These are phyloP conservation scores for Fomitiporia mediterranea DNA, from an alignment of 1,284 basidiomycete genomes.

Conservation along the genomic window DNA sequence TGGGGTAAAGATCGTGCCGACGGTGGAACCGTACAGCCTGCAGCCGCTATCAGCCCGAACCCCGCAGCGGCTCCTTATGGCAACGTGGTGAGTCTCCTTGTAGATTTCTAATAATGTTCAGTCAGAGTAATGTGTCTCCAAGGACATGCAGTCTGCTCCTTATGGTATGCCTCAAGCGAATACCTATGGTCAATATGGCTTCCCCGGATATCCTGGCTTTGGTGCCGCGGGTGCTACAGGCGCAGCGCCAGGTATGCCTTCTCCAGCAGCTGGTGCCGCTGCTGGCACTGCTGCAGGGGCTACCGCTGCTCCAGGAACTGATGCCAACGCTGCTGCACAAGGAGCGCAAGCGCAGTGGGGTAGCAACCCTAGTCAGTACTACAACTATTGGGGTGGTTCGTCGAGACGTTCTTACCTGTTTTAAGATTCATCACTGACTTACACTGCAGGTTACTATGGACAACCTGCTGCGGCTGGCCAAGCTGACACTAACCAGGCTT, in stretches of 20 bases:
- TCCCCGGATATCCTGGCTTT: constrained; percentile 68
- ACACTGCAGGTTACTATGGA: constrained; percentile 63
- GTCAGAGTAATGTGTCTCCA: neutral
- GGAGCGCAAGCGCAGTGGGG: constrained; percentile 62
- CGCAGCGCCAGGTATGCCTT: constrained; percentile 64
- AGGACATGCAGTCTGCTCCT: constrained; percentile 19
- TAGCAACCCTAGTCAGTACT: constrained; percentile 69
- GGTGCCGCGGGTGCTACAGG: constrained; percentile 47
- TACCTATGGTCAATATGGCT: constrained; percentile 76
- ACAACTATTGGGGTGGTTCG: constrained; percentile 82
- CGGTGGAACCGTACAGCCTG: constrained; percentile 51
- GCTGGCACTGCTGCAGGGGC: constrained; percentile 51
- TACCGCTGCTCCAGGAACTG: constrained; percentile 52
- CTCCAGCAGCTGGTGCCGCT: constrained; percentile 45
- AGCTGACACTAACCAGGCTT: constrained; percentile 45
- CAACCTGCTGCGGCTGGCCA: constrained; percentile 63
- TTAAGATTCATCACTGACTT: constrained; percentile 5
- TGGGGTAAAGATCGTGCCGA: constrained; percentile 96
- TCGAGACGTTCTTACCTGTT: constrained; percentile 6
- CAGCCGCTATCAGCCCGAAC: constrained; percentile 56
- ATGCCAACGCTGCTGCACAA: constrained; percentile 45
- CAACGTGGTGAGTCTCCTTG: constrained; percentile 53
- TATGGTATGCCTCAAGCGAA: constrained; percentile 82
- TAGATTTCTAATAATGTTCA: neutral
- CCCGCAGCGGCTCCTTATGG: constrained; percentile 60